Evolutionary conservation across 805 yeast species (phyloP).

Genomic region (Spathaspora girioi): DNA sequence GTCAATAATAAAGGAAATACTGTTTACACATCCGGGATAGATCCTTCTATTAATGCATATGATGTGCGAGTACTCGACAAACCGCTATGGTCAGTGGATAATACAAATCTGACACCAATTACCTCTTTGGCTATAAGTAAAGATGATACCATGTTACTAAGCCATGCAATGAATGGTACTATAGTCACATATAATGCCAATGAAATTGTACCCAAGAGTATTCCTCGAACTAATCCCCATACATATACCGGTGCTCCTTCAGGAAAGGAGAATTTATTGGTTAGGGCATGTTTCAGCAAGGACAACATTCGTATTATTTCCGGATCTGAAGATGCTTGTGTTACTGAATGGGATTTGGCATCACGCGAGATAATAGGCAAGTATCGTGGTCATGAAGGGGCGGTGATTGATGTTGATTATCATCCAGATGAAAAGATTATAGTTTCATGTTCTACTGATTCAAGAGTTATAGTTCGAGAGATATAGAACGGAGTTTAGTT

Average conservation of each 20-base stretch:
- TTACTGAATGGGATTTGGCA: constrained; percentile 58
- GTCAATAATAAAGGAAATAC: constrained; percentile 35
- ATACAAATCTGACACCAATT: constrained; percentile 39
- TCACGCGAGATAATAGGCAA: constrained; percentile 46
- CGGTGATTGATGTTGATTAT: constrained; percentile 58
- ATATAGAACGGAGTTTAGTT: too few relatives aligned
- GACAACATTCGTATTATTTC: constrained; percentile 42
- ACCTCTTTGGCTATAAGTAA: constrained; percentile 51
- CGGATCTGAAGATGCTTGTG: constrained; percentile 61
- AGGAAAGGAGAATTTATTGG: constrained; percentile 47
- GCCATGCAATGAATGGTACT: constrained; percentile 55
- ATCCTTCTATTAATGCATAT: constrained; percentile 57
- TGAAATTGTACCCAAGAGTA: constrained; percentile 35
- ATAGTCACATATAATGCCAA: constrained; percentile 57
- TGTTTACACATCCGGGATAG: constrained; percentile 63
- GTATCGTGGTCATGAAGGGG: constrained; percentile 57
- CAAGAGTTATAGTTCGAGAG: constrained; percentile 49
- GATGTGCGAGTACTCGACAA: constrained; percentile 46
- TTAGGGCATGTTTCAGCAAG: constrained; percentile 47
- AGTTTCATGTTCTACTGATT: constrained; percentile 53
- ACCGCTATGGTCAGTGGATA: constrained; percentile 45
- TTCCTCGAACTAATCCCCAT: constrained; percentile 40
- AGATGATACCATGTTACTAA: constrained; percentile 44
- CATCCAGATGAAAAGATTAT: constrained; percentile 42
- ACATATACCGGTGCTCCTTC: constrained; percentile 57